Base-by-base conservation (phyloP, 768 basidiomycete genomes). In the Gloeostereum incarnatum region DNA sequence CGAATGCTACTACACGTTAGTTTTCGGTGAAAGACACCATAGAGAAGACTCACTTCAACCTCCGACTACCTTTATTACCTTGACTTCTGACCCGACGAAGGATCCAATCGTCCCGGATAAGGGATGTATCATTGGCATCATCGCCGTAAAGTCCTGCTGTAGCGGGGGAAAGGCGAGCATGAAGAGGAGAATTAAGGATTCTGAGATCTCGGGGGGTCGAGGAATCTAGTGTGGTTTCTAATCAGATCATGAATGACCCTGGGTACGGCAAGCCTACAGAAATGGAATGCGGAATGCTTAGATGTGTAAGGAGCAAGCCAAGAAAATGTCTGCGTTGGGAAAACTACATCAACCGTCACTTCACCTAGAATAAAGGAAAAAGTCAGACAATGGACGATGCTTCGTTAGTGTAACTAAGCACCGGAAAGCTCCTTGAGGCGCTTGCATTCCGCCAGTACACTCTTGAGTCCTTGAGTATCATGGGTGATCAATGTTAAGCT, bases 101-200 rank as follows among this genome's bases (percentile, higher is more conserved):
- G 6, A 85, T 66, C 80, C 81, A 89, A 4, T 78, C 66, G 38
- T 81, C 76, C 16, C 75, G 65, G 7, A 89, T 66, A 3, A 70
- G 47, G 17, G 62, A 61, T 11, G 78, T 62, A 56, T 88, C 85
- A 5, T 55, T 52, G 2, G 55, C 40, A 40, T 87, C 86, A 45
- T 85, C 72, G 5, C 71, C 75, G 13, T 73, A 66, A 30, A 63
- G 50, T 2, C 86, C 86, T 6, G 85, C 81, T 48, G 60, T 60
- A 2, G 80, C 71, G 1, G 61, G 49, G 14, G 84, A 81, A 17
- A 89, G 65, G 7, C 69, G 71, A 6, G 58, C 50, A 40, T 71
- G 59, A n/a, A 79, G 47, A 1, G 77, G 71, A 42, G 57, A 59
- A 32, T 55, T 64, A 5, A 60, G 53, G 29, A 62, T 32, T 13